Evolutionary conservation across 1,284 basidiomycete genomes (phyloP).

Genomic region (Rhodofomes roseus): DNA sequence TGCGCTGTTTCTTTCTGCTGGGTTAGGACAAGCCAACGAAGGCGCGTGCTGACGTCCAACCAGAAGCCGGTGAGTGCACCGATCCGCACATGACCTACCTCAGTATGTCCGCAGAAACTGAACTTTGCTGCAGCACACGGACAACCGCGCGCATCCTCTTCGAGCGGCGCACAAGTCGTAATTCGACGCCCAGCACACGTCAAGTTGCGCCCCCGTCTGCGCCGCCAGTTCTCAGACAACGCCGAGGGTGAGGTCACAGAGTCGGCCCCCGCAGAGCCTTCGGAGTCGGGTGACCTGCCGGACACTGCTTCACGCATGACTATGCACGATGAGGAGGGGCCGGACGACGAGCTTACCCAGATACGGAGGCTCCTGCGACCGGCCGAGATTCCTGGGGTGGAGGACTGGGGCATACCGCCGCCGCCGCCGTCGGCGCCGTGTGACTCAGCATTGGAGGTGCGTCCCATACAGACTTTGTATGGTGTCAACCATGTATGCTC

Average conservation of each 20-base stretch:
- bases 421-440: slow-evolving; percentile 50
- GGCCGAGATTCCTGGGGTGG: slow-evolving; percentile 54
- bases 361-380: slow-evolving; percentile 59
- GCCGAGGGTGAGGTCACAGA: slow-evolving; percentile 38
- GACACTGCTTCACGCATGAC: slow-evolving; percentile 19
- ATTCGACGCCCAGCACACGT: slow-evolving; percentile 48
- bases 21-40: slow-evolving; percentile 63
- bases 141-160: background rate
- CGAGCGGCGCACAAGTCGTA: slow-evolving; percentile 48
- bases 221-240: slow-evolving; percentile 15
- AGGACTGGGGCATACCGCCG: slow-evolving; percentile 79
- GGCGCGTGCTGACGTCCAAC: slow-evolving; percentile 30
- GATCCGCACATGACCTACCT: too few relatives aligned
- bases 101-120: too few relatives aligned
- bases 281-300: slow-evolving; percentile 9
- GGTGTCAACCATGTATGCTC: slow-evolving; percentile 25
- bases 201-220: slow-evolving; percentile 46
- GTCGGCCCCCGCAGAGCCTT: slow-evolving; percentile 9
- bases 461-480: slow-evolving; percentile 19
- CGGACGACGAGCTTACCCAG: slow-evolving; percentile 42
- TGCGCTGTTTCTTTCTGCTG: slow-evolving; percentile 47
- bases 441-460: slow-evolving; percentile 61
- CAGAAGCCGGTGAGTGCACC: slow-evolving; percentile 49
- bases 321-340: slow-evolving; percentile 19
- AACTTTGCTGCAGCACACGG: background rate